Base-by-base conservation (phyloP, 768 basidiomycete genomes). In the Lentinula detonsa region DNA sequence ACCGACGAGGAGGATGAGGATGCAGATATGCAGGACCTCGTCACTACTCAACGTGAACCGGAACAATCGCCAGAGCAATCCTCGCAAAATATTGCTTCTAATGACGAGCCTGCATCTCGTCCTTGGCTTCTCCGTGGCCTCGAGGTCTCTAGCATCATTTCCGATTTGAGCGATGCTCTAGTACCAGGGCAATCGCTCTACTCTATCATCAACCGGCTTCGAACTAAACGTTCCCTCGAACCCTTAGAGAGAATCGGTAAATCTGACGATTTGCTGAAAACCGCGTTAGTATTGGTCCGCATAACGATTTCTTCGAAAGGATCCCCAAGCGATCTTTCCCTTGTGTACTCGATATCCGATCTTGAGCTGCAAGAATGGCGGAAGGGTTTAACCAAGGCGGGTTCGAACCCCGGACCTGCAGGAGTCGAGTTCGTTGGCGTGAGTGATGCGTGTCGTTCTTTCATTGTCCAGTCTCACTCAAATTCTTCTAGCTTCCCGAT, bases 111-210 rank as follows among this genome's bases (percentile, higher is more conserved):
- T 40, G 61, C 39, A 58, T 55, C 55, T 35, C 73, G 68, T 49
- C 82, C 85, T 11, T 95, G 93, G 93, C 77, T 95, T 4, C 71
- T 95, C 31, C 84, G 83, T 48, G 89, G 90, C 5, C 65, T 78
- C 35, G 77, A 79, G 40, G 74, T 82, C 0, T 66, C 72, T 3
- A 66, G 67, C 3, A 75, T 93, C 39, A 63, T 91, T 13, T 70
- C 76, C 1, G 72, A 72, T 23, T 57, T 76, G 64, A 64, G 72
- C 60, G 65, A 71, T 65, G 15, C 76, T 62, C 74, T 80, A 57
- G 75, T 76, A 39, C 76, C 76, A 28, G 70, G 76, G 1, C 72
- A 73, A 0, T 75, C 73, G 3, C 74, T 95, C 10, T 67, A 82
- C 23, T 71, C 73, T 3, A 79, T 83, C 57, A 67, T 95, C 50